Evolutionary conservation across 2,329 filamentous ascomycete species (phyloP).

Genomic region (Botrytis fragariae): DNA sequence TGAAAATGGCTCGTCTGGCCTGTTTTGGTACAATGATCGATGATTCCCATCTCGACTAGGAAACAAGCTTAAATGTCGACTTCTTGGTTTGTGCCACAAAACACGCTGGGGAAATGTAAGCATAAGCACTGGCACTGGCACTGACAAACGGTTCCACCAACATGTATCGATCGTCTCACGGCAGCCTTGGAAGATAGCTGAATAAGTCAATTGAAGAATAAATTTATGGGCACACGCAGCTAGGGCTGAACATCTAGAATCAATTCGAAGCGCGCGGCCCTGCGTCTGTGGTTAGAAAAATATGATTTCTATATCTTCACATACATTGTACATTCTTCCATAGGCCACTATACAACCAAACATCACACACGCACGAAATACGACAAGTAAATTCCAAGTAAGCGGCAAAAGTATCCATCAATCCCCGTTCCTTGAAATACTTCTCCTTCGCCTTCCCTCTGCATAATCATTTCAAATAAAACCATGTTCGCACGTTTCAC

Average conservation of each 20-base stretch:
- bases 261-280: conserved; percentile 17
- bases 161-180: conserved; percentile 3
- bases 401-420: background rate
- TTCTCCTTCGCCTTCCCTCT: background rate
- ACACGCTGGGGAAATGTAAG: conserved; percentile 4
- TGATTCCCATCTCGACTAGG: conserved; percentile 4
- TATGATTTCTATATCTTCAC: background rate
- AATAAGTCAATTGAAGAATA: conserved; percentile 4
- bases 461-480: conserved; percentile 3
- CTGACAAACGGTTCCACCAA: conserved; percentile 15
- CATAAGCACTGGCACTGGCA: background rate
- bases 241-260: conserved; percentile 16
- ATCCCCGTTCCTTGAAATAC: background rate
- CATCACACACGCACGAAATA: background rate
- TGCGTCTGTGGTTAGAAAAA: conserved; percentile 11
- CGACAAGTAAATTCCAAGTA: background rate
- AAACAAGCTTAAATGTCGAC: conserved; percentile 18
- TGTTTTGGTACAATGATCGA: background rate
- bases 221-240: conserved; percentile 4
- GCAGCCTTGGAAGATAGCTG: conserved; percentile 16
- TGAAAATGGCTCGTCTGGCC: conserved; percentile 20
- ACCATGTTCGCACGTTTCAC: conserved; percentile 13
- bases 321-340: background rate
- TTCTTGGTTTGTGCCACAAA: conserved; percentile 8
- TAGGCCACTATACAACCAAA: background rate